phyloP scores from a whole-genome alignment of 306 rosid genomes.

The Sindora glabra region DNA sequence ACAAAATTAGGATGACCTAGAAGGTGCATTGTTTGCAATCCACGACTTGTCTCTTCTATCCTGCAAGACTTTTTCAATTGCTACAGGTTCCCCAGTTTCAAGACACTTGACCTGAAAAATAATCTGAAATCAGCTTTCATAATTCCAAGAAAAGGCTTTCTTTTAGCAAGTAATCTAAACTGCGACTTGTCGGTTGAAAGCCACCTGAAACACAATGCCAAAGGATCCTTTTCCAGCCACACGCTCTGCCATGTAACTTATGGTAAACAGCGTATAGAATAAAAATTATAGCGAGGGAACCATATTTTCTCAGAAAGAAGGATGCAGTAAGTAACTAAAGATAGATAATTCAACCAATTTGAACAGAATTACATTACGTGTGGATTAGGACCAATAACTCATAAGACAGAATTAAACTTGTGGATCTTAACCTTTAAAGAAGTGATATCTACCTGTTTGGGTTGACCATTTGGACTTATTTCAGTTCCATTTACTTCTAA shows the following conservation, averaged over 20 bases:
- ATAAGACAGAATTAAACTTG: background rate
- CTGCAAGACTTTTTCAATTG: conserved; percentile 61
- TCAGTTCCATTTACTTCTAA: conserved; percentile 68
- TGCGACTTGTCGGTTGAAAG: background rate
- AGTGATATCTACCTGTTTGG: conserved; percentile 42
- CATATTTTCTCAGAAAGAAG: background rate
- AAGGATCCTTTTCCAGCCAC: conserved; percentile 66
- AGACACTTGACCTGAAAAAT: conserved; percentile 52
- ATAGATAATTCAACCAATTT: background rate
- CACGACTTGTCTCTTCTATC: conserved; percentile 64
- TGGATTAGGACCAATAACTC: background rate
- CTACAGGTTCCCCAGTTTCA: conserved; percentile 60
- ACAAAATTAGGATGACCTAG: conserved; percentile 68
- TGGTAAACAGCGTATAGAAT: conserved; percentile 30
- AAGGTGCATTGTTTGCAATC: conserved; percentile 73
- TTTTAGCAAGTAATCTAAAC: background rate
- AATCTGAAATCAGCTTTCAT: background rate
- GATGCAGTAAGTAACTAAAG: background rate
- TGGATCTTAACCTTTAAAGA: background rate
- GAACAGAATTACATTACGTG: background rate
- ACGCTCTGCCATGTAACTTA: conserved; percentile 77
- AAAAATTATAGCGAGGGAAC: background rate
- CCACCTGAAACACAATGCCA: conserved; percentile 69
- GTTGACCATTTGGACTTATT: conserved; percentile 62
- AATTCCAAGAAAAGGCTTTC: background rate